Conservation (phyloP, 768 basidiomycete genomes). For the Tylopilus sp. region DNA sequence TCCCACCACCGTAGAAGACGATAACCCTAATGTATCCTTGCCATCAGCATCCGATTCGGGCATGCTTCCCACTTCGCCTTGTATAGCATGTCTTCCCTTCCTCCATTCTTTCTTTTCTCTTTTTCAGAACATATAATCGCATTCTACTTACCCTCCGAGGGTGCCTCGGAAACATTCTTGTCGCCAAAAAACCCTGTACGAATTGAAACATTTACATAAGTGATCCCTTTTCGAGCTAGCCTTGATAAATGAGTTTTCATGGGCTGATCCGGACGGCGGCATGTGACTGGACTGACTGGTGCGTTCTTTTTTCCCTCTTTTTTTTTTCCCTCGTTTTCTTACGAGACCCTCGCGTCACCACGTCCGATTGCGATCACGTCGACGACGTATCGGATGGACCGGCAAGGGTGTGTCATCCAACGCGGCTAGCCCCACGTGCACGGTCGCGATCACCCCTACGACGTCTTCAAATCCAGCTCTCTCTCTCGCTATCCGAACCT, state of each 20-base stretch:
- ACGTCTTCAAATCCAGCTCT: no score
- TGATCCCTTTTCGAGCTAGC: constrained; percentile 6
- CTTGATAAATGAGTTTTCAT: constrained; percentile 5
- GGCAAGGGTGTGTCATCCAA: not conserved
- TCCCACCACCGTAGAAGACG: constrained; percentile 18
- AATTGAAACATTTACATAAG: constrained; percentile 22
- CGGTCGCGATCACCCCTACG: not conserved
- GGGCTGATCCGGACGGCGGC: constrained; percentile 13
- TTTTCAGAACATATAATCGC: constrained; percentile 8
- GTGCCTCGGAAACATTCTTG: constrained; percentile 10
- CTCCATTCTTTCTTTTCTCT: constrained; percentile 7
- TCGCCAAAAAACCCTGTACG: constrained; percentile 12
- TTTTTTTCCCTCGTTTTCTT: not conserved
- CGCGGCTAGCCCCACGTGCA: constrained; percentile 4
- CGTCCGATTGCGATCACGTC: constrained; percentile 8
- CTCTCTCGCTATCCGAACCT: not conserved
- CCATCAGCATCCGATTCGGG: constrained; percentile 21
- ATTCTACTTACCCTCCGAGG: constrained; percentile 7
- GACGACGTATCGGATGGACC: not conserved
- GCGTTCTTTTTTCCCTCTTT: not conserved
- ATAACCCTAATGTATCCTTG: constrained; percentile 20
- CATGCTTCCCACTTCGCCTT: constrained; percentile 12
- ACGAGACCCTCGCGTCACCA: constrained; percentile 8
- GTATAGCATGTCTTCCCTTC: constrained; percentile 8
- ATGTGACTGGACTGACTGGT: no score